These are phyloP conservation scores for Houttuynia cordata DNA, from an alignment of 164 flowering plant genomes.

Conservation along the genomic window DNA sequence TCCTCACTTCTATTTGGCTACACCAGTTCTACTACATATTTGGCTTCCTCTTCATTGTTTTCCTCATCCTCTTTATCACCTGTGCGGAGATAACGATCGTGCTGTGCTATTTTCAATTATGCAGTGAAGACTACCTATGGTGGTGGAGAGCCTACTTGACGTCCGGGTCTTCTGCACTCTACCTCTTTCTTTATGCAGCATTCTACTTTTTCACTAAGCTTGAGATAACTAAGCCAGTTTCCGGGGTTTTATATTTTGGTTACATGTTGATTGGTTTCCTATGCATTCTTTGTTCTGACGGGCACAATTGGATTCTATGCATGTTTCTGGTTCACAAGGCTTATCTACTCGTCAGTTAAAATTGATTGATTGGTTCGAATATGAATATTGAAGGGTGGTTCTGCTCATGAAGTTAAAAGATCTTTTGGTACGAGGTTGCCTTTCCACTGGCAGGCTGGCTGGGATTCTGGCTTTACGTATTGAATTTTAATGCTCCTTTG, in stretches of 20 bases:
- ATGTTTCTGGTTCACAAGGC: conserved; percentile 90
- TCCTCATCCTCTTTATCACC: conserved; percentile 62
- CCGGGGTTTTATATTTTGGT: conserved; percentile 74
- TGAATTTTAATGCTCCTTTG: background rate
- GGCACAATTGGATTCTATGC: conserved; percentile 89
- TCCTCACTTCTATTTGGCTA: conserved; percentile 86
- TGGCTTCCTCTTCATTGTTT: conserved; percentile 92
- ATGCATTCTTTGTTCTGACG: conserved; percentile 83
- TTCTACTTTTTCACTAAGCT: conserved; percentile 90
- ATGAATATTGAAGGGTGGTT: background rate
- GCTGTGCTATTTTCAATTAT: conserved; percentile 94
- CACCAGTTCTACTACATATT: conserved; percentile 89
- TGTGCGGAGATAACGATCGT: conserved; percentile 90
- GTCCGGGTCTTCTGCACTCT: conserved; percentile 83
- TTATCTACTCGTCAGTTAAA: conserved; percentile 89
- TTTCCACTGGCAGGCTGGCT: background rate
- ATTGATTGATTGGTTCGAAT: conserved; percentile 36
- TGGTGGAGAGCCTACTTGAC: conserved; percentile 97
- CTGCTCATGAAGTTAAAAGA: too few relatives aligned
- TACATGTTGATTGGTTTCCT: conserved; percentile 80
- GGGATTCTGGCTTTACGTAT: background rate
- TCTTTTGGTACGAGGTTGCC: background rate
- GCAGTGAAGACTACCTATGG: conserved; percentile 93
- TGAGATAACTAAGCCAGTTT: conserved; percentile 75
- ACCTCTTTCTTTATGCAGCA: conserved; percentile 75